These are phyloP conservation scores for Arthrobotrys entomopaga DNA, from an alignment of 2,329 filamentous ascomycete genomes.

Conservation along the genomic window DNA sequence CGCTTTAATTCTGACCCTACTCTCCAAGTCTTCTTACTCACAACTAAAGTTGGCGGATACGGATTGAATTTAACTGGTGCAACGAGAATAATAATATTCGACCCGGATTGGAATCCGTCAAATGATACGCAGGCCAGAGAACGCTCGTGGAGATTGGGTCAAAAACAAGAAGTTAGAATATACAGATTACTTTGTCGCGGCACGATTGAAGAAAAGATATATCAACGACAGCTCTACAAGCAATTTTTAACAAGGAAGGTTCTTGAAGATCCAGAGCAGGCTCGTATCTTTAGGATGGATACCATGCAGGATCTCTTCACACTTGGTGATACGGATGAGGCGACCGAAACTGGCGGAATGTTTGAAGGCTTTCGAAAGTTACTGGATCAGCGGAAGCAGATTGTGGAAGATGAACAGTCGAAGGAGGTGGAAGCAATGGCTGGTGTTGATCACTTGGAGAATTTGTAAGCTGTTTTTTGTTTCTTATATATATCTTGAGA, in stretches of 20 bases:
- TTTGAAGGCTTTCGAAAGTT: slow-evolving; percentile 88
- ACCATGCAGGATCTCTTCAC: slow-evolving; percentile 94
- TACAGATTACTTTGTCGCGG: slow-evolving; percentile 98
- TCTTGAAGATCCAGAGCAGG: slow-evolving; percentile 90
- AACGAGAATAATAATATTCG: slow-evolving; percentile 95
- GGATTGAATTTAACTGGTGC: slow-evolving; percentile 95
- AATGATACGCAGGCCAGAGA: slow-evolving; percentile 96
- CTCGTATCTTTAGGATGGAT: slow-evolving; percentile 79
- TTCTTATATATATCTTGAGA: no score
- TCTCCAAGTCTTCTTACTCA: slow-evolving; percentile 88
- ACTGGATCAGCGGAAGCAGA: slow-evolving; percentile 64
- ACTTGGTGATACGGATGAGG: slow-evolving; percentile 73
- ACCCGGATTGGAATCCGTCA: slow-evolving; percentile 93
- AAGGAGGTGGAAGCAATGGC: slow-evolving; percentile 64
- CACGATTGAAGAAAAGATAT: slow-evolving; percentile 99
- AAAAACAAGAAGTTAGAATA: slow-evolving; percentile 93
- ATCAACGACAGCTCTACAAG: slow-evolving; percentile 98
- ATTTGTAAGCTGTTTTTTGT: slow-evolving; percentile 65
- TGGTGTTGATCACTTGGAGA: slow-evolving; percentile 73
- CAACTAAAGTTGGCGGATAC: slow-evolving; percentile 92
- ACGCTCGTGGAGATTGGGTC: slow-evolving; percentile 92
- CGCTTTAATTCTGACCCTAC: slow-evolving; percentile 85
- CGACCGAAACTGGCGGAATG: slow-evolving; percentile 83
- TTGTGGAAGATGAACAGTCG: slow-evolving; percentile 58
- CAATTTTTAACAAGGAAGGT: slow-evolving; percentile 98